A percentile compares a stretch with the other conserved stretches of the same genome.
Conservation (phyloP, 1,284 basidiomycete species). For the Meripilus lineatus region DNA sequence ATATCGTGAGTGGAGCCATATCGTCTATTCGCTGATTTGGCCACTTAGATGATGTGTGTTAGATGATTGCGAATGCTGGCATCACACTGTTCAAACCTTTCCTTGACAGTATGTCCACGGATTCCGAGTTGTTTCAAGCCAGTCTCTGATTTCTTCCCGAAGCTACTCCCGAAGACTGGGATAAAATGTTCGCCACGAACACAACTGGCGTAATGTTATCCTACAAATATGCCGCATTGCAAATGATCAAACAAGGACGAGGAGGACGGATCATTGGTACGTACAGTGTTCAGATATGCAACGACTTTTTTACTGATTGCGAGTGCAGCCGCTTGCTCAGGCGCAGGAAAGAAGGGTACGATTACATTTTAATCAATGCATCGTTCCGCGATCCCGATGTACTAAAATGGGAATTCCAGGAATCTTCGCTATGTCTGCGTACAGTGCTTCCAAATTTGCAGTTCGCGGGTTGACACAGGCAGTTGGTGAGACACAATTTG, state of each 20-base stretch:
- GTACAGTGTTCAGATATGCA: too few relatives aligned
- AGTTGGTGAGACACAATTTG: conserved; percentile 13
- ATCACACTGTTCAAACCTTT: conserved; percentile 20
- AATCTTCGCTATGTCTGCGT: conserved; percentile 6
- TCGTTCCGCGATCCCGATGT: not conserved
- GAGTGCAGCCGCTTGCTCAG: conserved; percentile 5
- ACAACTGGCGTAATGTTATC: conserved; percentile 22
- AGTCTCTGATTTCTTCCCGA: too few relatives aligned
- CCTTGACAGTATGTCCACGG: conserved; percentile 15
- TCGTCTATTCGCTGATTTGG: not conserved
- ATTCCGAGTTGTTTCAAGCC: not conserved
- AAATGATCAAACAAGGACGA: conserved; percentile 25
- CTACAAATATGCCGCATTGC: conserved; percentile 25
- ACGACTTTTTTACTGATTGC: too few relatives aligned
- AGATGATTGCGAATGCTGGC: conserved; percentile 32
- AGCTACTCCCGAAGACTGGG: conserved; percentile 15
- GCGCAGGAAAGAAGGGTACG: conserved; percentile 7
- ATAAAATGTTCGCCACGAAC: conserved; percentile 20
- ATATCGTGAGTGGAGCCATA: conserved; percentile 14
- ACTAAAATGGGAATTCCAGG: conserved; percentile 1
- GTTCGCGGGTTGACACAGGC: conserved; percentile 24
- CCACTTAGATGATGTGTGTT: too few relatives aligned
- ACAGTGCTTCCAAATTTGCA: conserved; percentile 24
- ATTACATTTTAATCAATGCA: too few relatives aligned
- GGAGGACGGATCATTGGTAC: conserved; percentile 26